These are phyloP conservation scores for Skeletonema grethae DNA, from an alignment of 108 stramenopile genomes.

Conservation along the genomic window DNA sequence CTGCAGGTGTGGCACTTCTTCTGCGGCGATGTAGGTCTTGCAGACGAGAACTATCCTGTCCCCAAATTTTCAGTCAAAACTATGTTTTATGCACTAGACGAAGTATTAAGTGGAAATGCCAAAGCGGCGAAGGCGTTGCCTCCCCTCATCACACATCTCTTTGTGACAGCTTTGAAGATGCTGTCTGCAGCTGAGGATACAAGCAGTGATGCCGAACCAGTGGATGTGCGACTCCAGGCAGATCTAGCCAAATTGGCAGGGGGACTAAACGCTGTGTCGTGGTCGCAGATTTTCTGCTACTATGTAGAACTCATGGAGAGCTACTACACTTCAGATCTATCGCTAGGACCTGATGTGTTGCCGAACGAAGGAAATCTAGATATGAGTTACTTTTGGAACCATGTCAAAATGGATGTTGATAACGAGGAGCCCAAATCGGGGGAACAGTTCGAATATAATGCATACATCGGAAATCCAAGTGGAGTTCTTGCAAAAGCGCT, in stretches of 20 bases:
- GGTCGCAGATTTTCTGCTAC: constrained; percentile 70
- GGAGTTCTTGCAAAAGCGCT: constrained; percentile 45
- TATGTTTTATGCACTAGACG: constrained; percentile 67
- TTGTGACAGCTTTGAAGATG: constrained; percentile 66
- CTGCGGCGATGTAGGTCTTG: constrained; percentile 71
- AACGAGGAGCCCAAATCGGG: constrained; percentile 23
- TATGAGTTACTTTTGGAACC: constrained; percentile 57
- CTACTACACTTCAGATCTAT: constrained; percentile 64
- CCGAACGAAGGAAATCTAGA: constrained; percentile 55
- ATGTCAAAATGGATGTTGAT: constrained; percentile 26
- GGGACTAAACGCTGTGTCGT: constrained; percentile 69
- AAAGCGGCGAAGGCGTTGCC: constrained; percentile 67
- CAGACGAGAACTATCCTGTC: constrained; percentile 39
- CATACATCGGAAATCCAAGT: constrained; percentile 52
- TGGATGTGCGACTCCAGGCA: constrained; percentile 43
- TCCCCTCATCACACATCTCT: constrained; percentile 76
- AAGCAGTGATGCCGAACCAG: constrained; percentile 29
- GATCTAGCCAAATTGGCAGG: constrained; percentile 49
- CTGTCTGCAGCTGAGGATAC: constrained; percentile 44
- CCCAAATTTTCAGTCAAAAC: constrained; percentile 70
- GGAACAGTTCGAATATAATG: constrained; percentile 44
- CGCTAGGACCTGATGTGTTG: constrained; percentile 54
- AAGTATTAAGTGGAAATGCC: constrained; percentile 65
- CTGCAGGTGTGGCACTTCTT: constrained; percentile 84
- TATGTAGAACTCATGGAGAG: constrained; percentile 85